Percentiles rank a stretch among this genome's conserved stretches.
Evolutionary conservation across 2,329 filamentous ascomycete species (phyloP).

Genomic region (Alternaria dauci): DNA sequence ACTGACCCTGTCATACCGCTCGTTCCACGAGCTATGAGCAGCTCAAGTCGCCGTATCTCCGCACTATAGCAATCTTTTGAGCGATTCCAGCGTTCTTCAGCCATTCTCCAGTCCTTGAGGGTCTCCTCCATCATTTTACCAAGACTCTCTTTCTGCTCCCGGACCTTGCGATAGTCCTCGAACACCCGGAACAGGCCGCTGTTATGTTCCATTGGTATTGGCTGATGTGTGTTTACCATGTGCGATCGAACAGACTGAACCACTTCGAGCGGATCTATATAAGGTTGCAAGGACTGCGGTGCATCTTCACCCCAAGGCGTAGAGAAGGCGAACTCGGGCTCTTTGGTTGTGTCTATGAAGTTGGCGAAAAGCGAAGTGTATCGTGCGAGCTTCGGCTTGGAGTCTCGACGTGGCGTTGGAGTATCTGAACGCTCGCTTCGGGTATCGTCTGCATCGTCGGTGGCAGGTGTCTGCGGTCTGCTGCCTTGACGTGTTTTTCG

Average conservation of each 20-base stretch:
- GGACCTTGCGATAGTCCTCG: constrained; percentile 51
- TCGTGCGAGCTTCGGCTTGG: constrained; percentile 52
- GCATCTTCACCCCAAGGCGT: constrained; percentile 40
- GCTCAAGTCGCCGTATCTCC: constrained; percentile 56
- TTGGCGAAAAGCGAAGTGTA: constrained; percentile 50
- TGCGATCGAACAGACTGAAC: constrained; percentile 40
- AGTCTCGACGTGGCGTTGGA: constrained; percentile 40
- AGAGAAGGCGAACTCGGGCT: constrained; percentile 36
- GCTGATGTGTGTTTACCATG: constrained; percentile 31
- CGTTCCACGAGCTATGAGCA: constrained; percentile 54
- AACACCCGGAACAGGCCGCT: constrained; percentile 54
- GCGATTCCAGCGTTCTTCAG: constrained; percentile 44
- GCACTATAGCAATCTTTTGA: constrained; percentile 49
- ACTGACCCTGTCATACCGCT: constrained; percentile 51
- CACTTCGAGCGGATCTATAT: constrained; percentile 35
- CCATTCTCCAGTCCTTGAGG: constrained; percentile 32
- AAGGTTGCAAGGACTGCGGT: constrained; percentile 21
- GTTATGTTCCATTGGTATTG: constrained; percentile 45
- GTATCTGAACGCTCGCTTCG: constrained; percentile 42
- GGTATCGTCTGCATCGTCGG: constrained; percentile 37
- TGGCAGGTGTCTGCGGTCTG: constrained; percentile 34
- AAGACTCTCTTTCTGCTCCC: constrained; percentile 46
- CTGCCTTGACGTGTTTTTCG: constrained; percentile 34
- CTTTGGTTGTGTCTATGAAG: constrained; percentile 32
- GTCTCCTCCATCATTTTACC: constrained; percentile 40